These are phyloP conservation scores for Ganoderma boninense DNA, from an alignment of 1,284 basidiomycete genomes.

Conservation along the genomic window DNA sequence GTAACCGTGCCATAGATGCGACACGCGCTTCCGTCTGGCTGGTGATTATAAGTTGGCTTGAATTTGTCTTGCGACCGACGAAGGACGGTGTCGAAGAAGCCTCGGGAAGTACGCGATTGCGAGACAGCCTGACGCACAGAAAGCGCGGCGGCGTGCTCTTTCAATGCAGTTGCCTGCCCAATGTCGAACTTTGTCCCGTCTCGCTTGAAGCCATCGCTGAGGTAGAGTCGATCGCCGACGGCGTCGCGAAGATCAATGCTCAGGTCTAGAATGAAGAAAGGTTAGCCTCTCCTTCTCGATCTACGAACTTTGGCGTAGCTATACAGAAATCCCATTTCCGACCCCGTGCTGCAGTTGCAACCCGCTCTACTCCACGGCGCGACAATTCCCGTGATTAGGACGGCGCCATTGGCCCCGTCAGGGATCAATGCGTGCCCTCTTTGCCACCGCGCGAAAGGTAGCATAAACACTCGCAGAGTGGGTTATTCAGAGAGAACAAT, in stretches of 20 bases:
- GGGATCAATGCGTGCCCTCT: background rate
- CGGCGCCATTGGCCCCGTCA: background rate
- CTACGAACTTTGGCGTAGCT: background rate
- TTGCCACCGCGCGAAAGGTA: background rate
- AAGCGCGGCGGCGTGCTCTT: slow-evolving; percentile 72
- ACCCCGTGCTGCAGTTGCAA: background rate
- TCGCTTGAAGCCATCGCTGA: slow-evolving; percentile 85
- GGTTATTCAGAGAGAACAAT: background rate
- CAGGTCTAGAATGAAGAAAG: slow-evolving; percentile 58
- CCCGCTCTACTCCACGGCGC: background rate
- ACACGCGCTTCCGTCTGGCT: slow-evolving; percentile 76
- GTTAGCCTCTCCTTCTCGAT: background rate
- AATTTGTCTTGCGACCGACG: slow-evolving; percentile 55
- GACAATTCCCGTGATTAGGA: background rate
- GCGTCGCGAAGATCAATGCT: slow-evolving; percentile 93
- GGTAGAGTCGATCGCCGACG: slow-evolving; percentile 89
- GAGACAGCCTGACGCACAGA: slow-evolving; percentile 75
- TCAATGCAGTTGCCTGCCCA: slow-evolving; percentile 80
- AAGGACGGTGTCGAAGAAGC: slow-evolving; percentile 66
- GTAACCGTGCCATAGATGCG: slow-evolving; percentile 86
- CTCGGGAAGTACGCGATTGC: slow-evolving; percentile 76
- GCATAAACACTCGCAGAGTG: background rate
- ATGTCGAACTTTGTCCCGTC: slow-evolving; percentile 90
- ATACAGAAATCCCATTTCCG: background rate
- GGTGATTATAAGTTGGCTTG: slow-evolving; percentile 77